A percentile compares a stretch with the other conserved stretches of the same genome.
Conservation (phyloP, 352 stramenopile species). For the Peronospora belbahrii region DNA sequence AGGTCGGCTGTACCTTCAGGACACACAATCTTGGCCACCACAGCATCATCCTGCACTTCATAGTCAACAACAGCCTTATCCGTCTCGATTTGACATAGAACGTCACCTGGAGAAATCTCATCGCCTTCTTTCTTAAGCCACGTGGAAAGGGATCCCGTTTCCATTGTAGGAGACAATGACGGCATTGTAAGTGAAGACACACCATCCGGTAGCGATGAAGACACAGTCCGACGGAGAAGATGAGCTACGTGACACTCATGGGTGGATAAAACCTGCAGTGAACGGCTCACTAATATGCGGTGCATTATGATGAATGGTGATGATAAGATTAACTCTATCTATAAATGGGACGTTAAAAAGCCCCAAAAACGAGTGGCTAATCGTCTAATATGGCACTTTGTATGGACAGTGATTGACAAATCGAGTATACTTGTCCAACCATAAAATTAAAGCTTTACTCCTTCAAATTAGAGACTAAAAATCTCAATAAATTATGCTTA, state of each 20-base stretch:
- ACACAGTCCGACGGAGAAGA: constrained; percentile 31
- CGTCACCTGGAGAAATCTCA: constrained; percentile 84
- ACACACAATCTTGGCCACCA: constrained; percentile 92
- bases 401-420: constrained; percentile 7
- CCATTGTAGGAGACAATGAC: constrained; percentile 96
- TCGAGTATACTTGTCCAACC: no score
- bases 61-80: constrained; percentile 99
- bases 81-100: constrained; percentile 96
- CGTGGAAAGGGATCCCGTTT: constrained; percentile 87
- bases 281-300: constrained; percentile 32
- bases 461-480: no score
- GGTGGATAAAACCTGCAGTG: constrained; percentile 12
- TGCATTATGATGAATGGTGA: constrained; percentile 20
- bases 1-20: constrained; percentile 85
- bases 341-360: neutral
- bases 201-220: constrained; percentile 53
- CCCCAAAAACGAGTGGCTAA: constrained; percentile 23
- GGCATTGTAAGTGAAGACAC: constrained; percentile 87
- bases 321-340: neutral
- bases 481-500: no score
- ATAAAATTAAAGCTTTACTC: no score
- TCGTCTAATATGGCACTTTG: constrained; percentile 7
- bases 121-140: constrained; percentile 93
- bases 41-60: constrained; percentile 95
- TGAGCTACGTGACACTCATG: constrained; percentile 9